Percentiles rank a stretch among this genome's conserved stretches.
phyloP scores from a whole-genome alignment of 805 yeast species.

The Pichia deserticola region DNA sequence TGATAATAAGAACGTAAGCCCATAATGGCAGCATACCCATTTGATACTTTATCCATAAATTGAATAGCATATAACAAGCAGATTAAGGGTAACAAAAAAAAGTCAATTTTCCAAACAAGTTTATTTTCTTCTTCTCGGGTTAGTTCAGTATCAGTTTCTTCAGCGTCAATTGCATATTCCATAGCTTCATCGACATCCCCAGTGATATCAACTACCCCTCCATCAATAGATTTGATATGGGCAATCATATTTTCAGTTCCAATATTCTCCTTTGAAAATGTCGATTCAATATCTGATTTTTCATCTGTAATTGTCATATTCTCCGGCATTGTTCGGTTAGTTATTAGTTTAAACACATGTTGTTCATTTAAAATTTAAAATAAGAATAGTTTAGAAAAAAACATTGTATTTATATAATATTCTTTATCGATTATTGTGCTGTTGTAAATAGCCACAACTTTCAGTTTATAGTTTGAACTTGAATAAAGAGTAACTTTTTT shows the following conservation, averaged over 20 bases:
- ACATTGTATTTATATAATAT: too few species aligned
- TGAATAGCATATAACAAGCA: slow-evolving; percentile 43
- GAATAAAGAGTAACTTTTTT: too few species aligned
- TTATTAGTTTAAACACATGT: too few species aligned
- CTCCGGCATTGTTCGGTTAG: not conserved
- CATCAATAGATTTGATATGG: slow-evolving; percentile 6
- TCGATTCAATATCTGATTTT: not conserved
- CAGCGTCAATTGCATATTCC: slow-evolving; percentile 8
- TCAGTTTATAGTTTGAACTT: too few species aligned
- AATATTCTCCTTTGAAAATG: slow-evolving; percentile 11
- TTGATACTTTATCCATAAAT: slow-evolving; percentile 53
- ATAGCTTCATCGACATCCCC: slow-evolving; percentile 12
- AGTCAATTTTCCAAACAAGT: slow-evolving; percentile 37
- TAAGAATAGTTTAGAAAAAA: too few species aligned
- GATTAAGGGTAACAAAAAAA: slow-evolving; percentile 42
- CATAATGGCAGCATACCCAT: slow-evolving; percentile 48
- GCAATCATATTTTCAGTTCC: slow-evolving; percentile 1
- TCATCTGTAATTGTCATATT: not conserved
- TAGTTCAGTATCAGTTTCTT: slow-evolving; percentile 3
- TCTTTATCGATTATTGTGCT: too few species aligned
- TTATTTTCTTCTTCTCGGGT: slow-evolving; percentile 5
- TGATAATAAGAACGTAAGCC: slow-evolving; percentile 43
- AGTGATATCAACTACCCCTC: slow-evolving; percentile 6
- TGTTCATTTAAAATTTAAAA: too few species aligned
- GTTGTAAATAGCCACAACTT: too few species aligned